Conservation (phyloP, 441 rosid genomes). For the Pelargonium fulgidum region DNA sequence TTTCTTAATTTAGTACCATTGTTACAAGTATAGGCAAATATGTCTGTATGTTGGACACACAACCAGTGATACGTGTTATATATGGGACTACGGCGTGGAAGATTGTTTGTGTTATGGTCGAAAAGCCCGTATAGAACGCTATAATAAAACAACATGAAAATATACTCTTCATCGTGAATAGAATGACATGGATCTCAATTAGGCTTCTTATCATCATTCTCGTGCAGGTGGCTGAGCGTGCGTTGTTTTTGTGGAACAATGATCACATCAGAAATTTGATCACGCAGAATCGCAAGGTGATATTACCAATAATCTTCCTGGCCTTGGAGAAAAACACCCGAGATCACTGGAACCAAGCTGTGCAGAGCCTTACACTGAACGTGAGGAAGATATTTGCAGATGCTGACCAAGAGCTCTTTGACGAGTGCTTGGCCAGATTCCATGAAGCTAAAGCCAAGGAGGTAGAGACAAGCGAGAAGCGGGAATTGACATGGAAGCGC, state of each 20-base stretch:
- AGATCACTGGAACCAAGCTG: constrained; percentile 86
- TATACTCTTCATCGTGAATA: too few species aligned
- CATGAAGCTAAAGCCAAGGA: constrained; percentile 56
- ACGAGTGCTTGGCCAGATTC: constrained; percentile 54
- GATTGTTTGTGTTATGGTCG: too few species aligned
- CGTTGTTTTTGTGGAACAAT: constrained; percentile 80
- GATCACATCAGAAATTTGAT: constrained; percentile 74
- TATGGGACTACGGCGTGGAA: too few species aligned
- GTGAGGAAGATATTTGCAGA: constrained; percentile 69
- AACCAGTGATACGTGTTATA: too few species aligned
- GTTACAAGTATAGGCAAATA: too few species aligned
- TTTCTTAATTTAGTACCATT: too few species aligned
- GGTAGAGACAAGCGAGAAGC: constrained; percentile 39
- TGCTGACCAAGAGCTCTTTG: constrained; percentile 56
- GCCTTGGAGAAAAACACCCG: constrained; percentile 64
- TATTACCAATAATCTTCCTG: constrained; percentile 70
- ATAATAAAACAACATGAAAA: too few species aligned
- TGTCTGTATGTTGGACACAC: too few species aligned
- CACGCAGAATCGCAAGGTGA: constrained; percentile 52
- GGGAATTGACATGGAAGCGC: constrained; percentile 59
- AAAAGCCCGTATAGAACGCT: too few species aligned
- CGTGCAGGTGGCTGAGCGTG: constrained; percentile 87
- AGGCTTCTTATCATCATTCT: neutral
- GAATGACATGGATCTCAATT: too few species aligned
- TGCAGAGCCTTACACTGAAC: constrained; percentile 72